Conservation (phyloP, 495 filamentous ascomycete species). For the Tuber magnatum region DNA sequence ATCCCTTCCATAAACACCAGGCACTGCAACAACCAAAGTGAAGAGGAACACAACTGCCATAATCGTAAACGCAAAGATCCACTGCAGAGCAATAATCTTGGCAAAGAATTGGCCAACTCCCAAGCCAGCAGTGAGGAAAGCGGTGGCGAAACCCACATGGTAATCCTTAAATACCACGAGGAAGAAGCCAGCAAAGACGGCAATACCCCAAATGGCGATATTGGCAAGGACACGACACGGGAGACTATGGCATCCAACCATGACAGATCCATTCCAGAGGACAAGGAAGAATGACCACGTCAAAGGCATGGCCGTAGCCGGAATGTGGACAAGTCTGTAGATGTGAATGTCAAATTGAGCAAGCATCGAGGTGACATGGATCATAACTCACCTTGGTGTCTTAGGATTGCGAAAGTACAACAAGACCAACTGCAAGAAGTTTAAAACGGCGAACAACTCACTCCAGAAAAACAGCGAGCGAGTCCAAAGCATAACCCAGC, state of each 20-base stretch:
- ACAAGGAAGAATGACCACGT: constrained; percentile 77
- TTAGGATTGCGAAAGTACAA: constrained; percentile 72
- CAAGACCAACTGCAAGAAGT: constrained; percentile 67
- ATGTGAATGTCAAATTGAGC: constrained; percentile 38
- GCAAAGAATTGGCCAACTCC: constrained; percentile 67
- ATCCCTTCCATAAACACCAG: constrained; percentile 55
- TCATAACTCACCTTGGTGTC: constrained; percentile 46
- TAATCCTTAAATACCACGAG: constrained; percentile 68
- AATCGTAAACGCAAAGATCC: constrained; percentile 82
- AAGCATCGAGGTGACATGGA: background rate
- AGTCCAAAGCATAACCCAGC: constrained; percentile 75
- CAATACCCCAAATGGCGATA: constrained; percentile 74
- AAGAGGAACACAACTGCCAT: constrained; percentile 64
- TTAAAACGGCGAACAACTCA: constrained; percentile 66
- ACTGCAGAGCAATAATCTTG: constrained; percentile 69
- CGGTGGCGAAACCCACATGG: constrained; percentile 70
- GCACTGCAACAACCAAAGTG: constrained; percentile 57
- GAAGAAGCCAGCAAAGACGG: constrained; percentile 65
- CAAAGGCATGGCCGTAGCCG: constrained; percentile 66
- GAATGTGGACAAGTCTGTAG: constrained; percentile 56
- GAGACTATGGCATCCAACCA: constrained; percentile 54
- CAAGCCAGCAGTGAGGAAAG: constrained; percentile 63
- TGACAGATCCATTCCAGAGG: constrained; percentile 80
- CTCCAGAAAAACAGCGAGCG: constrained; percentile 63
- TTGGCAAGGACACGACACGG: constrained; percentile 72